Evolutionary conservation across 192 early-diverging fungal genomes (phyloP).

Genomic region (Haplosporangium gracile): DNA sequence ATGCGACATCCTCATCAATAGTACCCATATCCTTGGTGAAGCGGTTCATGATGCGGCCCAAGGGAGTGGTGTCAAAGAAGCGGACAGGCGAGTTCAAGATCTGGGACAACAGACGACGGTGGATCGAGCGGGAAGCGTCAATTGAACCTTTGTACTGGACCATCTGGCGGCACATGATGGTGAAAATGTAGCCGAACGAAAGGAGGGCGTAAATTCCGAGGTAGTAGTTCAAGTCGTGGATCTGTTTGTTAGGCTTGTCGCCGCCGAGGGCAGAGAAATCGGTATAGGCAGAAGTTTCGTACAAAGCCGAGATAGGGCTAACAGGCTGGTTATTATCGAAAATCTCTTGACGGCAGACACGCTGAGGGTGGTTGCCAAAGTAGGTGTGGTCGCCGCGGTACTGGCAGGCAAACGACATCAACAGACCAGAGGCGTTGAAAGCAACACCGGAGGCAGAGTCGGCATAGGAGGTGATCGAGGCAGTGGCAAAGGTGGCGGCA

Average conservation of each 20-base stretch:
- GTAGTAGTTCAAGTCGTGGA: conserved; percentile 64
- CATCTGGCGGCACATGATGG: conserved; percentile 55
- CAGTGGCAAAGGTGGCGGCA: conserved; percentile 22
- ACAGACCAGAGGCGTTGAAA: conserved; percentile 35
- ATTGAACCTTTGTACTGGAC: conserved; percentile 66
- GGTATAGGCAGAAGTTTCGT: conserved; percentile 2
- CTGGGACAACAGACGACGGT: conserved; percentile 67
- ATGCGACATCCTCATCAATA: conserved; percentile 62
- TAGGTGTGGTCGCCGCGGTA: conserved; percentile 53
- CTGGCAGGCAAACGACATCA: conserved; percentile 56
- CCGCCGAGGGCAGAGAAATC: conserved; percentile 22
- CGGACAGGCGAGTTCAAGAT: conserved; percentile 54
- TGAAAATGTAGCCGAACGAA: conserved; percentile 36
- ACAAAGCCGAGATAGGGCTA: conserved; percentile 42
- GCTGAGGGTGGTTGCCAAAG: conserved; percentile 45
- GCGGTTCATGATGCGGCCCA: conserved; percentile 84
- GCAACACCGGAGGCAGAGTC: conserved; percentile 23
- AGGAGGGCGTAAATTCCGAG: conserved; percentile 74
- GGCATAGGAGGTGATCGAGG: conserved; percentile 27
- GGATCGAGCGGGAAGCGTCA: conserved; percentile 69
- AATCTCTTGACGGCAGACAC: conserved; percentile 47
- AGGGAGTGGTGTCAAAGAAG: conserved; percentile 79
- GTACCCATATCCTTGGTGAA: conserved; percentile 78
- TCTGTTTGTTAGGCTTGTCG: conserved; percentile 14
- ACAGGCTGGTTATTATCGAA: conserved; percentile 46